Percentiles rank a stretch among this genome's conserved stretches.
These are phyloP conservation scores for Aspergillus novofumigatus DNA, from an alignment of 2,329 filamentous ascomycete genomes.

Conservation along the genomic window DNA sequence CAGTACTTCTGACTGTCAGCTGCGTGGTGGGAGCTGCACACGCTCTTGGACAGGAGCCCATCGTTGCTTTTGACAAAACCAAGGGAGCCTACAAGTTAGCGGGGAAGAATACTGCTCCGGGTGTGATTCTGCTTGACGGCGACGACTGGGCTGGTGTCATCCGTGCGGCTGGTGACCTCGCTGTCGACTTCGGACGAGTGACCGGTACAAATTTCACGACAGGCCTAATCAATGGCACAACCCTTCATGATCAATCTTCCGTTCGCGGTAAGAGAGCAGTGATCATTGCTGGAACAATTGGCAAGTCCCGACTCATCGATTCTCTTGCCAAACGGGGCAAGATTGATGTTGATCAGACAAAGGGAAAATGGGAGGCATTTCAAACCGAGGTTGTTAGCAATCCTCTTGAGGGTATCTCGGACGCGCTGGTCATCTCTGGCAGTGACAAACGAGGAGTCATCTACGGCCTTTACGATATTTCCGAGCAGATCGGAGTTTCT, in stretches of 20 bases:
- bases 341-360: constrained; percentile 54
- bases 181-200: constrained; percentile 66
- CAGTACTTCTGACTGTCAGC: neutral
- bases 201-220: constrained; percentile 61
- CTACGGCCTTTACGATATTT: constrained; percentile 67
- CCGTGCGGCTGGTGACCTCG: constrained; percentile 63
- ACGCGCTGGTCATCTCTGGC: constrained; percentile 64
- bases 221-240: constrained; percentile 48
- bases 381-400: constrained; percentile 55
- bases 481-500: constrained; percentile 69
- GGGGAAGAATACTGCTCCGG: neutral
- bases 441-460: constrained; percentile 65
- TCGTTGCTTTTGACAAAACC: neutral
- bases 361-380: constrained; percentile 68
- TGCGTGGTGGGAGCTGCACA: neutral
- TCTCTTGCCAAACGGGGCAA: constrained; percentile 52
- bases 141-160: constrained; percentile 66
- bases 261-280: constrained; percentile 44
- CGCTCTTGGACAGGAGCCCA: constrained; percentile 1
- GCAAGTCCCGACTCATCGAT: constrained; percentile 60
- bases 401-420: constrained; percentile 53
- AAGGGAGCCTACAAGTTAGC: neutral
- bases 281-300: constrained; percentile 66
- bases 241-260: constrained; percentile 27
- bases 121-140: constrained; percentile 49